Conservation (phyloP, 1,284 basidiomycete species). For the Pterulicium gracile region DNA sequence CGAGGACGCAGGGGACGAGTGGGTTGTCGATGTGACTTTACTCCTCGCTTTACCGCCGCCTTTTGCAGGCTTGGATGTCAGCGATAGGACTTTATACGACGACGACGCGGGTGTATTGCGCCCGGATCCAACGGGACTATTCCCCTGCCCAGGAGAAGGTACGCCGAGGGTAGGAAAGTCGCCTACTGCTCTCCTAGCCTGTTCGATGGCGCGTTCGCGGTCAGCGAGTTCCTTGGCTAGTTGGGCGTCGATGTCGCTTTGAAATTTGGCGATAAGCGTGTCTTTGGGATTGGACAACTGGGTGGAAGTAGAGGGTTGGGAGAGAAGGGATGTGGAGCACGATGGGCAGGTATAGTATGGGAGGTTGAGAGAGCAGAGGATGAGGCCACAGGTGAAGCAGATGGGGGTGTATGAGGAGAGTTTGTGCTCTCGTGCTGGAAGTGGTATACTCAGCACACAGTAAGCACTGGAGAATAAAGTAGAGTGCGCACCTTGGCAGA, state of each 20-base stretch:
- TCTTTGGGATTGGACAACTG: conserved; percentile 15
- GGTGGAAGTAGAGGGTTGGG: conserved; percentile 7
- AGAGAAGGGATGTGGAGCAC: conserved; percentile 32
- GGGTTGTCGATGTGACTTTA: conserved; percentile 19
- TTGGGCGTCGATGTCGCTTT: conserved; percentile 30
- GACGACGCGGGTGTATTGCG: conserved; percentile 15
- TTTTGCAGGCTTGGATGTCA: conserved; percentile 40
- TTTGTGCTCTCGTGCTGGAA: conserved; percentile 43
- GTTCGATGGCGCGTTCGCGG: conserved; percentile 32
- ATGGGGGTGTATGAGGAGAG: conserved; percentile 46
- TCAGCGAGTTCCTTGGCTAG: conserved; percentile 37
- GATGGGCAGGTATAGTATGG: conserved; percentile 48
- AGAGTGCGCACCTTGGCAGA: conserved; percentile 44
- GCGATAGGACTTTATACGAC: conserved; percentile 49
- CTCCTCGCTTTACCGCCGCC: conserved; percentile 41
- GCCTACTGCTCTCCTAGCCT: conserved; percentile 39
- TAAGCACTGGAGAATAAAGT: not conserved
- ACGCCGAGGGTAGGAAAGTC: conserved; percentile 48
- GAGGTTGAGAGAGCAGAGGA: conserved; percentile 47
- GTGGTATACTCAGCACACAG: not conserved
- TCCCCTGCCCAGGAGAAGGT: conserved; percentile 10
- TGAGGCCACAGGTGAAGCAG: conserved; percentile 48
- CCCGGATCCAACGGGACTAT: conserved; percentile 5
- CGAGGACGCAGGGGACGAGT: conserved; percentile 26
- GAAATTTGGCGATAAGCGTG: conserved; percentile 30